Conservation (phyloP, 1,139 yeast species). For the Pichia sp. region DNA sequence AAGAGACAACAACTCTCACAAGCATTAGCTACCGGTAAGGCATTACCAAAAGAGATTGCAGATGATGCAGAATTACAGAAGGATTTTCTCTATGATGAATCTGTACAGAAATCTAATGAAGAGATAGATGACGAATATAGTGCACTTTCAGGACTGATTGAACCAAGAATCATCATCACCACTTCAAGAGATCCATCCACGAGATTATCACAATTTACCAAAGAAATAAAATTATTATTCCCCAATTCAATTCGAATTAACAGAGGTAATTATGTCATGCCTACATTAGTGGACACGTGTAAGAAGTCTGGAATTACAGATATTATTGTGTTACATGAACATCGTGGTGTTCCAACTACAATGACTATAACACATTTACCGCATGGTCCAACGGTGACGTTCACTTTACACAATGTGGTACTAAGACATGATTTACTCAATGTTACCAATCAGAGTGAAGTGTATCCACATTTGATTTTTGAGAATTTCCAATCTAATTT, state of each 20-base stretch:
- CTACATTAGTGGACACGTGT: conserved; percentile 81
- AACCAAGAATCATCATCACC: conserved; percentile 90
- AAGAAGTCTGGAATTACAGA: conserved; percentile 68
- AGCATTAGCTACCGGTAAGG: conserved; percentile 87
- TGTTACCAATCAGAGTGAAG: conserved; percentile 83
- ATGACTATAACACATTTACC: conserved; percentile 92
- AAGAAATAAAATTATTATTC: conserved; percentile 81
- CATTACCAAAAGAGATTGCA: conserved; percentile 81
- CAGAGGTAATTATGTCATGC: conserved; percentile 87
- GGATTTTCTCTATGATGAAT: conserved; percentile 79
- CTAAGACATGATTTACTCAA: conserved; percentile 87
- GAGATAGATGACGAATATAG: conserved; percentile 83
- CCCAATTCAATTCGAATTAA: conserved; percentile 87
- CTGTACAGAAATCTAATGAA: conserved; percentile 43
- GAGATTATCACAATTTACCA: conserved; percentile 80
- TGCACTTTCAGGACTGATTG: conserved; percentile 78
- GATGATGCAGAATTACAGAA: conserved; percentile 78
- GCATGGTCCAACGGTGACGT: conserved; percentile 94
- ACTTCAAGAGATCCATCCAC: conserved; percentile 91
- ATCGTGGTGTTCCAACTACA: conserved; percentile 96
- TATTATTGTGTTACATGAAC: conserved; percentile 83
- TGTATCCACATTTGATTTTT: conserved; percentile 88
- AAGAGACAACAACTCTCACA: conserved; percentile 82
- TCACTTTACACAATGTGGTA: conserved; percentile 90
- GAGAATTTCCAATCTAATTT: conserved; percentile 82